Evolutionary conservation across 495 filamentous ascomycete species (phyloP), one percentile per base, ranked within the genome.

Genomic region (Aspergillus haitiensis): DNA sequence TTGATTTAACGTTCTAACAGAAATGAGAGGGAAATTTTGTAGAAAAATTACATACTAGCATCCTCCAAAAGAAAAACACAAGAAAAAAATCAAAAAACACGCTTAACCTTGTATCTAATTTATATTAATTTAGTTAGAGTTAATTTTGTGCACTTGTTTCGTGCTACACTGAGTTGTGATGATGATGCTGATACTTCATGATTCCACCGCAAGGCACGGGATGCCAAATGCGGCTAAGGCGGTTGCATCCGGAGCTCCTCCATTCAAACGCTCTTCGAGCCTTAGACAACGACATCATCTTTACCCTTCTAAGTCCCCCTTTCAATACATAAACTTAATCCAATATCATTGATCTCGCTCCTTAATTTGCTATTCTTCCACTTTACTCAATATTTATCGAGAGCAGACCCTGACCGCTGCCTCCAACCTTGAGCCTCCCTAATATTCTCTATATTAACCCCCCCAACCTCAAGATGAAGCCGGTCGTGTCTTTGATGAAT

Each of bases 401-500:
- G 15, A 8, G 15, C 15, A 58, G 47, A 53, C 51, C 48, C 37
- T 52, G 39, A 60, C 48, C 59, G 58, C 49, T 21, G 12, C 7
- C 36, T 32, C 36, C 10, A 10, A 33, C 33, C 18, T 48, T 8
- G 15, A 44, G 7, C 45, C 54, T 12, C 46, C 47, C 32, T 36
- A 46, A 47, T 15, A 31, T 42, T 57, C 39, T 44, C 35, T n/a
- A 27, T 61, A 46, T 58, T 15, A 32, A 46, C 31, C 49, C 33
- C 39, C 55, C 51, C 16, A 21, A 52, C 34, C 64, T 73, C 82
- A 88, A 64, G 64, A 96, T 96, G 91, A 96, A 96, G 86, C 92
- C 92, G 55, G 78, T 97, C 68, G 89, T 97, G 50, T 88, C 90
- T 63, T 85, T 89, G 57, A 78, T 94, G 80, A 92, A 95, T 78